Base-by-base conservation (phyloP, 1,284 basidiomycete genomes). In the Leccinum fuscescens region DNA sequence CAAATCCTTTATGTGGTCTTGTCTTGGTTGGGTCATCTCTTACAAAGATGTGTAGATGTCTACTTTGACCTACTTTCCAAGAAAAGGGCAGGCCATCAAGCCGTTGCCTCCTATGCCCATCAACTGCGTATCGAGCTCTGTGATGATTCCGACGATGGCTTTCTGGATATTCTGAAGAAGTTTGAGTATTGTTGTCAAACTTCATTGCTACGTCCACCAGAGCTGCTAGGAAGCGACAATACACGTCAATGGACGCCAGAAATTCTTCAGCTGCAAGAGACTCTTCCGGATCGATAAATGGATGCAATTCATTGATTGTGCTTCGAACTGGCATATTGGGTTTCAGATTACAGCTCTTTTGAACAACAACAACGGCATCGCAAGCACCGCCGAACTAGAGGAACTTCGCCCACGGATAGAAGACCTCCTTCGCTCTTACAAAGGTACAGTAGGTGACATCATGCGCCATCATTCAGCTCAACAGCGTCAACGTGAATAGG, bases 331-430 rank as follows among this genome's bases (percentile, higher is more conserved):
- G 86, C 69, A 77, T 3, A 78, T 89, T 46, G 85, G 84, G 1
- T 91, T 90, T 66, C 89, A 92, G 70, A 73, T 90, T 37, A 87
- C 89, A 68, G 80, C 83, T 0, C 74, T 90, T 14, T 67, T 91
- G 6, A 82, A 78, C 42, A 87, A 86, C 62, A 82, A 78, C 42
- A 87, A 86, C 62, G 80, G 81, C 0, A 71, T 82, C 7, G 73
- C 90, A 37, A 82, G 84, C 61, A 83, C 86, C 0, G 71, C 74
- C 6, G 85, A 90, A 51, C 60, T 88, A 3, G 67, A 74, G n/a
- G 63, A 70, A 9, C 74, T 90, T 42, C 67, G 79, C 12, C 73
- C 74, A 1, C 68, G 67, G 3, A 76, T 89, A 39, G 72, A 76
- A 20, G 58, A 70, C 0, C 71, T 89, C 11, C 76, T 74, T 60